These are phyloP conservation scores for Eremomyces bilateralis DNA, from an alignment of 495 filamentous ascomycete genomes.

Conservation along the genomic window DNA sequence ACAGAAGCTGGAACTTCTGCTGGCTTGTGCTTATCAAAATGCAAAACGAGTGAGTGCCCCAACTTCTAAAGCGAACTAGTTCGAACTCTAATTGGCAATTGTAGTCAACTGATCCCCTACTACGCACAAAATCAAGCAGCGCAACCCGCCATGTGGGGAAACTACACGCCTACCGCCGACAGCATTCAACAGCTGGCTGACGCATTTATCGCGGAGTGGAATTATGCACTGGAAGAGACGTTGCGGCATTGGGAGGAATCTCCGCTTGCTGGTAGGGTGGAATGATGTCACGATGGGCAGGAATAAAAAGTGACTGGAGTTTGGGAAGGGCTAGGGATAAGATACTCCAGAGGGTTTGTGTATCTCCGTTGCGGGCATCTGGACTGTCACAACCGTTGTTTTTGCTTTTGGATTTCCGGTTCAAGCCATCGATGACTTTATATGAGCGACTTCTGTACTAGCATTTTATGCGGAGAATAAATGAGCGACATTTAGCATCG, in stretches of 20 bases:
- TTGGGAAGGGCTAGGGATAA: neutral
- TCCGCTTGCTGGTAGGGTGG: slow-evolving; percentile 18
- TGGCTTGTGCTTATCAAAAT: slow-evolving; percentile 56
- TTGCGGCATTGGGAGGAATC: slow-evolving; percentile 44
- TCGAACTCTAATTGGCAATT: neutral
- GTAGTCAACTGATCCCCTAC: slow-evolving; percentile 33
- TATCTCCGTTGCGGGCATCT: too few species aligned
- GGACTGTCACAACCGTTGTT: too few species aligned
- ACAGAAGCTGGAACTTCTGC: slow-evolving; percentile 55
- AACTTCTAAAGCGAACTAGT: slow-evolving; percentile 1
- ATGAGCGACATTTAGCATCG: too few species aligned
- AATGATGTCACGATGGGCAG: too few species aligned
- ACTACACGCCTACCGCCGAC: slow-evolving; percentile 28
- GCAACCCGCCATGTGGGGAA: slow-evolving; percentile 55
- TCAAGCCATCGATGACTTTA: too few species aligned
- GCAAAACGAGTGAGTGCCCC: slow-evolving; percentile 34
- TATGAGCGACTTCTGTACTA: too few species aligned
- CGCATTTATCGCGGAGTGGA: slow-evolving; percentile 48
- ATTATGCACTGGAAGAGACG: slow-evolving; percentile 39
- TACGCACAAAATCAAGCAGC: slow-evolving; percentile 37
- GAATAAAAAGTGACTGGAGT: neutral
- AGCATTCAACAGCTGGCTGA: slow-evolving; percentile 35
- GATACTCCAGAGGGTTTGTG: too few species aligned
- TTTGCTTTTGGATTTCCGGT: too few species aligned
- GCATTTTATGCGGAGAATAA: too few species aligned